A percentile compares a stretch with the other conserved stretches of the same genome.
These are phyloP conservation scores for Uncinocarpus reesii DNA, from an alignment of 2,329 filamentous ascomycete species.

Conservation along the genomic window DNA sequence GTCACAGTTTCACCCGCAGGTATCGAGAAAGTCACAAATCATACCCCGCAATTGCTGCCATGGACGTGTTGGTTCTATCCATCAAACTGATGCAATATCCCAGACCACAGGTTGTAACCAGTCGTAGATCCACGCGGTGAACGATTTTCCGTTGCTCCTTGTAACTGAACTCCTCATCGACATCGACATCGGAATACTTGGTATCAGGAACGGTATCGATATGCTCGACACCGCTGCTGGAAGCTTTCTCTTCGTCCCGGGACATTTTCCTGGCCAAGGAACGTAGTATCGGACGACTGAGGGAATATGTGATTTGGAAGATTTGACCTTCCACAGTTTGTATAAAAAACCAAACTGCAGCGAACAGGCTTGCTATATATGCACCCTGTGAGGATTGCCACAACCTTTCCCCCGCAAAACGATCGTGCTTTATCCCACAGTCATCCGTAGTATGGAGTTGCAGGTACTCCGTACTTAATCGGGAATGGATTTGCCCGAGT, in stretches of 20 bases:
- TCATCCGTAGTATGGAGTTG: neutral
- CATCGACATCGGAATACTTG: conserved; percentile 14
- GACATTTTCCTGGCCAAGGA: conserved; percentile 5
- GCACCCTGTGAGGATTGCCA: neutral
- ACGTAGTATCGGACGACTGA: neutral
- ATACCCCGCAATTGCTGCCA: conserved; percentile 58
- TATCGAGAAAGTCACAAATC: neutral
- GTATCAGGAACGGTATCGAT: conserved; percentile 9
- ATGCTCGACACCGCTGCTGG: conserved; percentile 7
- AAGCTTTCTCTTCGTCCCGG: conserved; percentile 15
- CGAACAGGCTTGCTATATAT: conserved; percentile 1
- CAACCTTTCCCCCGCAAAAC: conserved; percentile 4
- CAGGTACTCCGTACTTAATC: conserved; percentile 6
- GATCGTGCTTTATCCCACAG: neutral
- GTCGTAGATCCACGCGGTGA: conserved; percentile 55
- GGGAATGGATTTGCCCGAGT: conserved; percentile 4
- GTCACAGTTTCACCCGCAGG: neutral
- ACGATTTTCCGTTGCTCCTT: conserved; percentile 59
- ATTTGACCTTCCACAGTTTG: no score
- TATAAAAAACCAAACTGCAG: neutral
- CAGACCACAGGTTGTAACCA: conserved; percentile 51
- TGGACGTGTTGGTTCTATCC: conserved; percentile 68
- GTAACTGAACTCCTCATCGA: conserved; percentile 39
- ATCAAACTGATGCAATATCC: conserved; percentile 69
- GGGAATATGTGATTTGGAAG: no score